Evolutionary conservation across 441 rosid species (phyloP).

Genomic region (Eutrema salsugineum): DNA sequence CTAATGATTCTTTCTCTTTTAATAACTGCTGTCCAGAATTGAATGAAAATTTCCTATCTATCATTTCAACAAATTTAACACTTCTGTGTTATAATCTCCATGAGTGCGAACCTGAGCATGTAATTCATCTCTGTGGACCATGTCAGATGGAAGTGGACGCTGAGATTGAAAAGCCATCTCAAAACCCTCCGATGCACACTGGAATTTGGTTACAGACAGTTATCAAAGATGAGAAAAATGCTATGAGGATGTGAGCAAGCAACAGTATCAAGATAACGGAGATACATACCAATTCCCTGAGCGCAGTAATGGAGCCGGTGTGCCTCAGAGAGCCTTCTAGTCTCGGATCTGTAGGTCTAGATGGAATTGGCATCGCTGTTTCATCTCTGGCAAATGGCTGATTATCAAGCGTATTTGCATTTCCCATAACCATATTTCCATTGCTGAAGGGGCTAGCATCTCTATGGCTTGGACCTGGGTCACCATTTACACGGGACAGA

Average conservation of each 20-base stretch:
- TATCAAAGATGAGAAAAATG: constrained; percentile 24
- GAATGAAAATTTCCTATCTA: background rate
- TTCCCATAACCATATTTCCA: constrained; percentile 57
- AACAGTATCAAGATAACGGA: background rate
- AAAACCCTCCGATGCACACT: constrained; percentile 88
- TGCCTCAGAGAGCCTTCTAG: constrained; percentile 62
- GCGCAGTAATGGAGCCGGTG: constrained; percentile 65
- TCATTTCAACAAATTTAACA: background rate
- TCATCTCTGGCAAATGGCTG: constrained; percentile 60
- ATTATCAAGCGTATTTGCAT: constrained; percentile 46
- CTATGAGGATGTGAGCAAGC: background rate
- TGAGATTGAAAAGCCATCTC: constrained; percentile 60
- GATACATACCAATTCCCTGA: constrained; percentile 85
- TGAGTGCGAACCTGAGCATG: constrained; percentile 70
- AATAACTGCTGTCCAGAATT: background rate
- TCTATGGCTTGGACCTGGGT: constrained; percentile 53
- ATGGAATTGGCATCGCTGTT: constrained; percentile 51
- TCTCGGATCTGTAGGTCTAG: constrained; percentile 69
- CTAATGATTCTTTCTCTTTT: background rate
- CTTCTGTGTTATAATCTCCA: background rate
- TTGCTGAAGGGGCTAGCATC: constrained; percentile 56
- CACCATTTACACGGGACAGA: constrained; percentile 47
- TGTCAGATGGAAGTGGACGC: constrained; percentile 48
- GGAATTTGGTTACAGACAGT: constrained; percentile 26
- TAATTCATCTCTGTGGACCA: constrained; percentile 73